These are phyloP conservation scores for Abrus pulchellus DNA, from an alignment of 306 rosid species.

Conservation along the genomic window DNA sequence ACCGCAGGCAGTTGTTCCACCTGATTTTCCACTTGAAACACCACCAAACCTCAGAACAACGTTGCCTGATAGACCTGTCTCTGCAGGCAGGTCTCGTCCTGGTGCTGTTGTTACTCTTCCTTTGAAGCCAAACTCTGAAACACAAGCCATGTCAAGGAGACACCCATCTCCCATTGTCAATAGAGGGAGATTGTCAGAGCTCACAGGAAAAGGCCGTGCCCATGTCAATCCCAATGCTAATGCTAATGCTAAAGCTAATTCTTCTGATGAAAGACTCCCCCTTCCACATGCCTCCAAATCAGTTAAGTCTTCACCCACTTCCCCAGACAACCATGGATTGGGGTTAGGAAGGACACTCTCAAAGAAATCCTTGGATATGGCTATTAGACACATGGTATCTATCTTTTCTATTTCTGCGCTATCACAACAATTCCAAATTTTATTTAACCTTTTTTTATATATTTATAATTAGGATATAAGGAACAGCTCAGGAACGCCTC, in stretches of 20 bases:
- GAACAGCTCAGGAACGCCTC: conserved; percentile 61
- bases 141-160: conserved; percentile 63
- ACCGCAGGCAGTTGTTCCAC: conserved; percentile 73
- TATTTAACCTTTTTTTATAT: conserved; percentile 22
- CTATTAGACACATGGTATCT: conserved; percentile 81
- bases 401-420: not conserved
- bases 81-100: conserved; percentile 88
- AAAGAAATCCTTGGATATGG: conserved; percentile 89
- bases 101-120: conserved; percentile 47
- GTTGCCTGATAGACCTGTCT: conserved; percentile 79
- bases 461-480: conserved; percentile 63
- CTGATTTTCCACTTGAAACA: conserved; percentile 80
- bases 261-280: too few relatives aligned
- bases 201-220: conserved; percentile 58
- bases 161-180: conserved; percentile 68
- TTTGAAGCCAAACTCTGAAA: conserved; percentile 64
- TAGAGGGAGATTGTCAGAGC: conserved; percentile 72
- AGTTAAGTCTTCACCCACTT: conserved; percentile 60
- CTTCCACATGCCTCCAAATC: conserved; percentile 57
- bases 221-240: conserved; percentile 59
- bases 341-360: conserved; percentile 86
- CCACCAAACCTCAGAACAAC: conserved; percentile 91
- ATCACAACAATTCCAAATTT: not conserved
- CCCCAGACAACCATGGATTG: conserved; percentile 68
- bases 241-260: not conserved